Evolutionary conservation across 768 basidiomycete genomes (phyloP).

Genomic region (Polyporus arcularius): DNA sequence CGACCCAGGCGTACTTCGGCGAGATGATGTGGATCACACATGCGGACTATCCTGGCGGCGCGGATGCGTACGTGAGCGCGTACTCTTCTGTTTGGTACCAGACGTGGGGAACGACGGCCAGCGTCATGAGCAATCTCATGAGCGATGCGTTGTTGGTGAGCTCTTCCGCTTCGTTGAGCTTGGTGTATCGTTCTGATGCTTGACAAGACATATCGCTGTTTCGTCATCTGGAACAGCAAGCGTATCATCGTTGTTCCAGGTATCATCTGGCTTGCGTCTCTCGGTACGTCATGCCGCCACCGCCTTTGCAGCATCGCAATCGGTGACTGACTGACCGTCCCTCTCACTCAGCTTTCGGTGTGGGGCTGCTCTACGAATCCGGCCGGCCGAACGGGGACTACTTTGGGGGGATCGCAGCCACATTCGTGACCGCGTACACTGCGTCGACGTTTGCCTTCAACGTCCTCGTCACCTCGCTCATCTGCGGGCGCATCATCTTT

Average conservation of each 20-base stretch:
- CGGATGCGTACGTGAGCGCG: slow-evolving; percentile 32
- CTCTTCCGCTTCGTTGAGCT: background rate
- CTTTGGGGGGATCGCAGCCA: slow-evolving; percentile 37
- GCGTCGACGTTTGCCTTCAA: slow-evolving; percentile 40
- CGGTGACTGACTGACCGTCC: background rate
- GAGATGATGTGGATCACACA: slow-evolving; percentile 32
- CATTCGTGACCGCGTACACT: slow-evolving; percentile 39
- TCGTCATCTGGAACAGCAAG: slow-evolving; percentile 15
- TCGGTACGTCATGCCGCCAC: background rate
- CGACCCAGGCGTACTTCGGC: slow-evolving; percentile 27
- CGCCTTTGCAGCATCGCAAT: background rate
- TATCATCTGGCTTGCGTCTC: slow-evolving; percentile 8
- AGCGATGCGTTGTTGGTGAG: slow-evolving; percentile 41
- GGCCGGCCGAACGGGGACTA: slow-evolving; percentile 24
- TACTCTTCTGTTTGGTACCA: slow-evolving; percentile 31
- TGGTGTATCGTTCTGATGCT: background rate
- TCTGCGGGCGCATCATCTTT: slow-evolving; percentile 36
- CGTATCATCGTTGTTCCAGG: background rate
- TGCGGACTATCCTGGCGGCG: slow-evolving; percentile 31
- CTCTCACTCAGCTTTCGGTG: slow-evolving; percentile 1
- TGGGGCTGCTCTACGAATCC: slow-evolving; percentile 14
- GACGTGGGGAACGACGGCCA: slow-evolving; percentile 25
- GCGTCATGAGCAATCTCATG: slow-evolving; percentile 32
- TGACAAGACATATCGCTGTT: slow-evolving; percentile 12
- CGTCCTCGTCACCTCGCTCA: slow-evolving; percentile 37